A percentile compares a stretch with the other conserved stretches of the same genome.
Conservation (phyloP, 2,329 filamentous ascomycete genomes). For the Malbranchea cinnamomea region DNA sequence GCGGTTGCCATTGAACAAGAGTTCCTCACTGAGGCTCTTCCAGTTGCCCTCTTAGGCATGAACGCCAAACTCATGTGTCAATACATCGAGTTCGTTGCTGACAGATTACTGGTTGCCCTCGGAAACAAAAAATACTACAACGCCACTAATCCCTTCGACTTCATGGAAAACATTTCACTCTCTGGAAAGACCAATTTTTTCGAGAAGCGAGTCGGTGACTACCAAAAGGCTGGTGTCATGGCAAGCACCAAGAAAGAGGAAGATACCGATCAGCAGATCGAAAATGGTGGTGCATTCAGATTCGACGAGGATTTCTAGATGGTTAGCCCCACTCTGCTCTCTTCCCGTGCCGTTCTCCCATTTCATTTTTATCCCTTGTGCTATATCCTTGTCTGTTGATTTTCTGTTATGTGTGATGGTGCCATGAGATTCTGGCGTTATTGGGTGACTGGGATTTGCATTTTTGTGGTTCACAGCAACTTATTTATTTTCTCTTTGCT, state of each 20-base stretch:
- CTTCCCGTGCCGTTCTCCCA: constrained; percentile 3
- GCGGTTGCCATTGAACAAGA: constrained; percentile 93
- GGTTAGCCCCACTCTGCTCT: constrained; percentile 11
- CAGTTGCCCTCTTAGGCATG: constrained; percentile 89
- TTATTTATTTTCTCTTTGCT: too few relatives aligned
- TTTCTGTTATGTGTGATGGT: neutral
- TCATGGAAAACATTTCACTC: constrained; percentile 99
- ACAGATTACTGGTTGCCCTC: constrained; percentile 80
- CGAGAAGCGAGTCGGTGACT: constrained; percentile 98
- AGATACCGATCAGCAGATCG: constrained; percentile 29
- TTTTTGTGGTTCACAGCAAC: too few relatives aligned
- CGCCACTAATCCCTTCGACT: constrained; percentile 91
- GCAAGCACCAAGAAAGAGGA: constrained; percentile 64
- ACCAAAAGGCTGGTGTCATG: constrained; percentile 99
- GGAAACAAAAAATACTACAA: constrained; percentile 94
- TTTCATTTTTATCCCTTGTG: constrained; percentile 3
- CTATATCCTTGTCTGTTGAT: neutral
- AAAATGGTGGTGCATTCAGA: constrained; percentile 55
- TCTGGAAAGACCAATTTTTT: constrained; percentile 99
- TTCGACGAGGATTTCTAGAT: constrained; percentile 95
- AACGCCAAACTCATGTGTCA: constrained; percentile 96
- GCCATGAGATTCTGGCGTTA: too few relatives aligned
- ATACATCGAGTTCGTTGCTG: constrained; percentile 99
- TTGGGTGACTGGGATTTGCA: too few relatives aligned
- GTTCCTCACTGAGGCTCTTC: constrained; percentile 91